A percentile compares a stretch with the other conserved stretches of the same genome.
These are phyloP conservation scores for Eremochloa ophiuroides DNA, from an alignment of 176 grass and related monocot genomes.

Conservation along the genomic window DNA sequence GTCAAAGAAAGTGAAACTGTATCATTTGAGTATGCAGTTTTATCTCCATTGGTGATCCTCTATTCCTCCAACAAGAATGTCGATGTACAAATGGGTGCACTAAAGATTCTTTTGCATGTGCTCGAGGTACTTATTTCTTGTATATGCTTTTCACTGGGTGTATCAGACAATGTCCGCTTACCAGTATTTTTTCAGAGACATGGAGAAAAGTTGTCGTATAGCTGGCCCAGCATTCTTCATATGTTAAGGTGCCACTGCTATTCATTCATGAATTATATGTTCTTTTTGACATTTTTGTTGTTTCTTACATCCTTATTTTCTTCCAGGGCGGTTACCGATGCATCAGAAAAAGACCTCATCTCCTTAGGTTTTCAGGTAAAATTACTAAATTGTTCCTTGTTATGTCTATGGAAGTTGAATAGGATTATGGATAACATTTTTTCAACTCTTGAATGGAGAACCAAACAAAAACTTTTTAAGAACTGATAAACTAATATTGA, in stretches of 20 bases:
- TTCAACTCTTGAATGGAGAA: slow-evolving; percentile 25
- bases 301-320: slow-evolving; percentile 39
- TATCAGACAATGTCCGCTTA: slow-evolving; percentile 31
- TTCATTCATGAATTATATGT: slow-evolving; percentile 32
- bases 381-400: slow-evolving; percentile 7
- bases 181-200: slow-evolving; percentile 66
- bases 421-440: not conserved
- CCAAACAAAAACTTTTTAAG: not conserved
- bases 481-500: not conserved
- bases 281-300: slow-evolving; percentile 21
- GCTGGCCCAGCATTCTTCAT: slow-evolving; percentile 86
- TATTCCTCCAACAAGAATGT: slow-evolving; percentile 76
- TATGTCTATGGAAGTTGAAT: slow-evolving; percentile 3
- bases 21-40: slow-evolving; percentile 88
- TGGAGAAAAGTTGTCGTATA: slow-evolving; percentile 85
- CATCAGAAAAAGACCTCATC: slow-evolving; percentile 85
- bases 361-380: slow-evolving; percentile 97
- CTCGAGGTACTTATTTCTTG: slow-evolving; percentile 69
- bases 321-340: slow-evolving; percentile 73
- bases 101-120: slow-evolving; percentile 99
- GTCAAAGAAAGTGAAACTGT: slow-evolving; percentile 59
- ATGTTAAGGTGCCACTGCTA: slow-evolving; percentile 73
- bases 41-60: slow-evolving; percentile 81
- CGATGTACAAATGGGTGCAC: slow-evolving; percentile 77
- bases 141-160: slow-evolving; percentile 22